phyloP scores from a whole-genome alignment of 345 rosid genomes.

The Balakata baccata region DNA sequence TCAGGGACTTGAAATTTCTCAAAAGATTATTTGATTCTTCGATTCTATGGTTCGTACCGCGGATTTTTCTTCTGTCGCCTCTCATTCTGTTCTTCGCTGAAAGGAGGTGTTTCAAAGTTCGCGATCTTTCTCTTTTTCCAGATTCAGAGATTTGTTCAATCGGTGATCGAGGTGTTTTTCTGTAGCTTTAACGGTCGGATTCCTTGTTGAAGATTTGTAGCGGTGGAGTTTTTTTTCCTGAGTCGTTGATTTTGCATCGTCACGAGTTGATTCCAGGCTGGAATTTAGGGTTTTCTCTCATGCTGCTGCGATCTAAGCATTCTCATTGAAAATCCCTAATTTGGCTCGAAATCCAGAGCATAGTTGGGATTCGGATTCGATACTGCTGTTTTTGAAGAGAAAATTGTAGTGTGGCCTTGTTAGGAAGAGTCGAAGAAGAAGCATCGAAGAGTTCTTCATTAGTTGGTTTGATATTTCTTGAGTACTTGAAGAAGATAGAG shows the following conservation, averaged over 20 bases:
- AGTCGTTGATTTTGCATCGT: background rate
- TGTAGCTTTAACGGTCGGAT: background rate
- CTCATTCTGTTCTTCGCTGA: background rate
- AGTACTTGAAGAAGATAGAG: conserved; percentile 19
- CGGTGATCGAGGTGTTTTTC: background rate
- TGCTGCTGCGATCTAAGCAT: conserved; percentile 9
- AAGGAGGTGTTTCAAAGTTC: background rate
- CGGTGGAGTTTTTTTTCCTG: background rate
- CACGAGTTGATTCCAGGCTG: background rate
- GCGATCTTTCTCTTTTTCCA: background rate
- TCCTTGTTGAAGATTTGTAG: conserved; percentile 13
- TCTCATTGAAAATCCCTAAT: background rate
- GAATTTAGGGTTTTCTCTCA: background rate
- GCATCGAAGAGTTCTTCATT: conserved; percentile 5
- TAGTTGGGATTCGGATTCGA: background rate
- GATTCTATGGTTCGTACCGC: background rate
- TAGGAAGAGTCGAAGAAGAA: background rate
- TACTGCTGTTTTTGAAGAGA: background rate
- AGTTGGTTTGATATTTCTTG: conserved; percentile 24
- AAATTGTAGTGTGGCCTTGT: background rate
- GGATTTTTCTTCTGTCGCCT: background rate
- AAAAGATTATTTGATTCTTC: background rate
- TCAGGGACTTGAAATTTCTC: background rate
- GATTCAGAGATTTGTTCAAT: background rate
- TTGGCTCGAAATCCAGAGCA: background rate